These are phyloP conservation scores for Ceratocystiopsis minuta DNA, from an alignment of 2,329 filamentous ascomycete species.

Conservation along the genomic window DNA sequence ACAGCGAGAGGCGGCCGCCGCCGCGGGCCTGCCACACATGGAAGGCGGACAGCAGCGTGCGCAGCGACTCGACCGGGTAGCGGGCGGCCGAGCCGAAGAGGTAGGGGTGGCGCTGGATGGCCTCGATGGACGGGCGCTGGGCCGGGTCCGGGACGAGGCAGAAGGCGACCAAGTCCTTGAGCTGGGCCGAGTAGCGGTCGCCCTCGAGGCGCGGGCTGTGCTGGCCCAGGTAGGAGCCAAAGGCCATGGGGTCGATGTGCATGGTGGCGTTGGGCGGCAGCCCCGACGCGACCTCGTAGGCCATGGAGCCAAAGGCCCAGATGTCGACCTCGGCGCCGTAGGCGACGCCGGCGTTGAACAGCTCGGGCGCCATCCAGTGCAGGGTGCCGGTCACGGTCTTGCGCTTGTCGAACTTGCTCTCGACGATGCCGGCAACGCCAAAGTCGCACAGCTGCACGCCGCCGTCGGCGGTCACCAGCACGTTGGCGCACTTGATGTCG, in stretches of 20 bases:
- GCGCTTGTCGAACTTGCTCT: constrained; percentile 57
- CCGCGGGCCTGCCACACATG: constrained; percentile 60
- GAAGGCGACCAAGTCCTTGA: constrained; percentile 55
- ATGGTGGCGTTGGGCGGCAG: constrained; percentile 50
- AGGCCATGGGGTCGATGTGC: constrained; percentile 31
- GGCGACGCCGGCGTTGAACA: constrained; percentile 34
- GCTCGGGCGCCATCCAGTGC: constrained; percentile 74
- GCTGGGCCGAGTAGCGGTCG: constrained; percentile 47
- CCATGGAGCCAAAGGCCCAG: constrained; percentile 69
- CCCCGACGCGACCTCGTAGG: constrained; percentile 67
- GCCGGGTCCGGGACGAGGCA: constrained; percentile 52
- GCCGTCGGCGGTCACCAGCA: constrained; percentile 60
- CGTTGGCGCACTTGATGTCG: constrained; percentile 61
- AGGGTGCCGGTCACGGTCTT: constrained; percentile 69
- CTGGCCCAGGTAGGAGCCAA: constrained; percentile 38
- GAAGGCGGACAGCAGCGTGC: constrained; percentile 52
- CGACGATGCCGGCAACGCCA: constrained; percentile 62
- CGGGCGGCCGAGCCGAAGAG: constrained; percentile 41
- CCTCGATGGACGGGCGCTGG: constrained; percentile 49
- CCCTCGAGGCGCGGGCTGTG: constrained; percentile 53
- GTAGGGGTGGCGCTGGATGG: constrained; percentile 53
- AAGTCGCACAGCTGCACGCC: constrained; percentile 71
- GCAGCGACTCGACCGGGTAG: constrained; percentile 46
- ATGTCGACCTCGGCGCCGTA: constrained; percentile 63
- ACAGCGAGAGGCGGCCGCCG: constrained; percentile 49